These are phyloP conservation scores for Alternaria ventricosa DNA, from an alignment of 2,329 filamentous ascomycete genomes.

Conservation along the genomic window DNA sequence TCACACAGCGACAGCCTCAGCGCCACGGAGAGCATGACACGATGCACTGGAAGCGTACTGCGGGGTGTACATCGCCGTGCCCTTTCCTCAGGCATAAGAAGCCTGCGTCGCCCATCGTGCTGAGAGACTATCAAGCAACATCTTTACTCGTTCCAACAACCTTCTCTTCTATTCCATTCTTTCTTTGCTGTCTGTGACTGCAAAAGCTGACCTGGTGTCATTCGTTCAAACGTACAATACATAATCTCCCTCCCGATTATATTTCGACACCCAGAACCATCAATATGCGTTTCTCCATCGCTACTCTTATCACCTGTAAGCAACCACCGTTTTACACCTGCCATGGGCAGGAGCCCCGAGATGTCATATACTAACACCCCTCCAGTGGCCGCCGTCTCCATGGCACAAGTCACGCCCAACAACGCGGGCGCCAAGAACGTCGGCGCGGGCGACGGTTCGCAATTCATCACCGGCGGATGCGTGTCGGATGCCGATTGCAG, in stretches of 20 bases:
- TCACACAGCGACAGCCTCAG: conserved; percentile 17
- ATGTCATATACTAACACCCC: background rate
- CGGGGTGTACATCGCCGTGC: background rate
- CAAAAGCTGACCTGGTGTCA: conserved; percentile 38
- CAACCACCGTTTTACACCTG: background rate
- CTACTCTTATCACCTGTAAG: conserved; percentile 21
- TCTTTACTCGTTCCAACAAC: background rate
- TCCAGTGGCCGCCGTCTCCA: conserved; percentile 21
- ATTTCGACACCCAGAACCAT: background rate
- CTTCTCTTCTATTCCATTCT: conserved; percentile 11
- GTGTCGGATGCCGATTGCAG: conserved; percentile 38
- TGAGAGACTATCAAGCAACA: background rate
- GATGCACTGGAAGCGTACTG: background rate
- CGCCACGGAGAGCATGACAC: background rate
- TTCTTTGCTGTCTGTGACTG: conserved; percentile 39
- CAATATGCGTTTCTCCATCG: conserved; percentile 28
- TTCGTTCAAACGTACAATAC: conserved; percentile 24
- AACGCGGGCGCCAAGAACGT: conserved; percentile 36
- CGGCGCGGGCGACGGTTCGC: conserved; percentile 32
- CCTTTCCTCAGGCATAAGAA: background rate
- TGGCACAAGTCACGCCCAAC: conserved; percentile 35
- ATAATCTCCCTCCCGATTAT: conserved; percentile 5
- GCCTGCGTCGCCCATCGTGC: background rate
- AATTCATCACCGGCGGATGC: conserved; percentile 44
- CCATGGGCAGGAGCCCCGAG: too few species aligned